These are phyloP conservation scores for Azolla pinnata DNA, from an alignment of 75 land plant species.

Conservation along the genomic window DNA sequence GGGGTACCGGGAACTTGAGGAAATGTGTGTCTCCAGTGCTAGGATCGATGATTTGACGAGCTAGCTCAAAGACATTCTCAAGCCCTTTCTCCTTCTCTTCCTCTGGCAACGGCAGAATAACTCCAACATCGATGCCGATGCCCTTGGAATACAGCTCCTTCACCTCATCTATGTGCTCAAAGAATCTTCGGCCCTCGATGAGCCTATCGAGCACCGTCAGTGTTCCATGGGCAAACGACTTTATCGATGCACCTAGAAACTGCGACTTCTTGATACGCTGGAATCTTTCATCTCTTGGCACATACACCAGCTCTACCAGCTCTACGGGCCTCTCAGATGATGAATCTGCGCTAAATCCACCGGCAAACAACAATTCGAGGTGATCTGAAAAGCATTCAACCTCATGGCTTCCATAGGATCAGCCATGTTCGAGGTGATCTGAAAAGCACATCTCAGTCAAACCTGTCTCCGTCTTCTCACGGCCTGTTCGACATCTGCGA, in stretches of 20 bases:
- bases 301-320: slow-evolving; percentile 21
- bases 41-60: not conserved
- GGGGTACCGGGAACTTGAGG: slow-evolving; percentile 27
- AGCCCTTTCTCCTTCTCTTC: not conserved
- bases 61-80: not conserved
- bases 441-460: not conserved
- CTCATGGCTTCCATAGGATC: not conserved
- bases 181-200: slow-evolving; percentile 7
- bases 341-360: slow-evolving; percentile 13
- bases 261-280: slow-evolving; percentile 23
- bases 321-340: slow-evolving; percentile 21
- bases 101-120: not conserved
- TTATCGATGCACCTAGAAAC: slow-evolving; percentile 20
- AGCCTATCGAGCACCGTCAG: slow-evolving; percentile 18
- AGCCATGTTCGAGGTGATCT: not conserved
- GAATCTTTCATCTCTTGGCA: slow-evolving; percentile 45
- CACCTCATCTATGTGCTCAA: slow-evolving; percentile 15
- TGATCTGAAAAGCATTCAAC: not conserved
- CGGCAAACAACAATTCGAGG: not conserved
- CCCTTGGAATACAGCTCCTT: slow-evolving; percentile 20
- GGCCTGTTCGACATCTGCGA: slow-evolving; percentile 25
- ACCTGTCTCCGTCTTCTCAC: slow-evolving; percentile 13
- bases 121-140: not conserved
- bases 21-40: slow-evolving; percentile 9
- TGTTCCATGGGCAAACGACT: slow-evolving; percentile 17